A percentile compares a stretch with the other conserved stretches of the same genome.
Evolutionary conservation across 257 asterid genomes (phyloP).

Genomic region (Anisodus acutangulus): DNA sequence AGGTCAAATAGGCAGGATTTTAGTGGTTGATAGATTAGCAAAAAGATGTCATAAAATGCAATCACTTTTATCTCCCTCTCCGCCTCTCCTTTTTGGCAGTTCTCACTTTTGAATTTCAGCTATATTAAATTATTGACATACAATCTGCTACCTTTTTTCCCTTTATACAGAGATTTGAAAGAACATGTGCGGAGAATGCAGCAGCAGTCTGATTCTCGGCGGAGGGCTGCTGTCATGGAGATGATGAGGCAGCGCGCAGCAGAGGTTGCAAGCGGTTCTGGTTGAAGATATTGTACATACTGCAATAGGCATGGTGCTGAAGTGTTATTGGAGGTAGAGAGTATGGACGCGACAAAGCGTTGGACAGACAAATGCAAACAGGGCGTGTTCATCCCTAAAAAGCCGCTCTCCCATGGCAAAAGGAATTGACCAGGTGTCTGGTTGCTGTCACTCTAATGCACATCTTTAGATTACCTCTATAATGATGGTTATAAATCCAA

Average conservation of each 20-base stretch:
- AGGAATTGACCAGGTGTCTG: conserved; percentile 12
- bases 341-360: background rate
- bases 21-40: background rate
- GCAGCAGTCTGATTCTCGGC: conserved; percentile 91
- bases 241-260: conserved; percentile 99
- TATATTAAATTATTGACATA: background rate
- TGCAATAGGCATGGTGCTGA: conserved; percentile 10
- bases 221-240: conserved; percentile 95
- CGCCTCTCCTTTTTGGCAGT: conserved; percentile 3
- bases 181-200: conserved; percentile 78
- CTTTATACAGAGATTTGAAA: conserved; percentile 70
- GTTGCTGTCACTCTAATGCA: conserved; percentile 1
- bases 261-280: conserved; percentile 74
- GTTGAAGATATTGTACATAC: conserved; percentile 31
- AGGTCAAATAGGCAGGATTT: background rate
- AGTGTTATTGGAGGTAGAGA: conserved; percentile 10
- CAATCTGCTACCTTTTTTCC: background rate
- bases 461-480: conserved; percentile 16
- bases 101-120: background rate
- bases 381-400: background rate
- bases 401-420: background rate
- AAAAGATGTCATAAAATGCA: background rate
- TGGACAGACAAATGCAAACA: conserved; percentile 11
- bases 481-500: conserved; percentile 19
- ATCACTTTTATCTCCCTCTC: background rate